Conservation (phyloP, 257 asterid species). For the Scutellaria minor region DNA sequence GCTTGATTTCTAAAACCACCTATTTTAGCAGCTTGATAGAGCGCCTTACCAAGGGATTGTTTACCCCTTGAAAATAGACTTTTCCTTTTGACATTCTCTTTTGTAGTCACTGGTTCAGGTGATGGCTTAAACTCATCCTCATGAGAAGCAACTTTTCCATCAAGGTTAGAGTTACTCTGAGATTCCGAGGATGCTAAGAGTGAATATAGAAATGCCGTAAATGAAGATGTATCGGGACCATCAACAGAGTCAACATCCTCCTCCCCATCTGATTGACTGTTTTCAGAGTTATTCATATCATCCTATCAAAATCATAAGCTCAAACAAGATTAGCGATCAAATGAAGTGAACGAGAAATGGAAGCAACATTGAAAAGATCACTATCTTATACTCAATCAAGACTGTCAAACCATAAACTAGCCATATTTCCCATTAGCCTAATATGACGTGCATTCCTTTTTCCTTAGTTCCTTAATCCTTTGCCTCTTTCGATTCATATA, state of each 20-base stretch:
- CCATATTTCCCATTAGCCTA: not conserved
- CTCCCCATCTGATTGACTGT: conserved; percentile 51
- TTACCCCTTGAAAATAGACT: conserved; percentile 76
- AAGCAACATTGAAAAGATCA: not conserved
- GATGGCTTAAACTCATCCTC: conserved; percentile 48
- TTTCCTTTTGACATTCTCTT: conserved; percentile 66
- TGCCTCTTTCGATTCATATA: not conserved
- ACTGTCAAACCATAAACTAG: conserved; percentile 4
- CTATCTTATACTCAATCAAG: not conserved
- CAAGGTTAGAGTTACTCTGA: conserved; percentile 40
- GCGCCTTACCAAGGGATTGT: conserved; percentile 69
- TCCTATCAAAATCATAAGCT: conserved; percentile 49
- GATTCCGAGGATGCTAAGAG: conserved; percentile 71
- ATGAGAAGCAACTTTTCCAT: conserved; percentile 36
- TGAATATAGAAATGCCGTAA: conserved; percentile 83
- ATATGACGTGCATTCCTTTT: not conserved
- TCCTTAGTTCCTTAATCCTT: not conserved
- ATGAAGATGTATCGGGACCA: conserved; percentile 97
- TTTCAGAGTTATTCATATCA: conserved; percentile 49
- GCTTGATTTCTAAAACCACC: conserved; percentile 67
- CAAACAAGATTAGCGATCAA: conserved; percentile 1
- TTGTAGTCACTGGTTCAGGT: conserved; percentile 52
- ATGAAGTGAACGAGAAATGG: not conserved
- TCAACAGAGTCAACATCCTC: conserved; percentile 57
- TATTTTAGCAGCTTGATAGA: conserved; percentile 67